These are phyloP conservation scores for Globisporangium paroecandrum DNA, from an alignment of 352 stramenopile genomes.

Conservation along the genomic window DNA sequence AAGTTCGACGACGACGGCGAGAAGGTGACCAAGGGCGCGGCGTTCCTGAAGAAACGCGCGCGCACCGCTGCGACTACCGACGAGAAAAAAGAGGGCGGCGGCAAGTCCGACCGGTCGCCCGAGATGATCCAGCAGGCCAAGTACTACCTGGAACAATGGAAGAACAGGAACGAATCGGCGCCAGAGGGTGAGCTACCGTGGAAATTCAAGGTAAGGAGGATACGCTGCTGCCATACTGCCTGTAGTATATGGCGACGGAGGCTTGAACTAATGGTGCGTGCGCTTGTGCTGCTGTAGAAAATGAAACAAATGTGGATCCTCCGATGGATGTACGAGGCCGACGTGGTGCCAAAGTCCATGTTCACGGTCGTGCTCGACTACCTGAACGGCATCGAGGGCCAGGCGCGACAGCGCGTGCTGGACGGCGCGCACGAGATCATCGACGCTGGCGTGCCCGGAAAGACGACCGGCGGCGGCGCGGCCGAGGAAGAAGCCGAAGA, in stretches of 20 bases:
- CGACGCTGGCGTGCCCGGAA: conserved; percentile 52
- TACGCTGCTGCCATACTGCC: not conserved
- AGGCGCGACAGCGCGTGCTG: conserved; percentile 63
- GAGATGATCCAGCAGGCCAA: conserved; percentile 80
- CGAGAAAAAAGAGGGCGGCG: conserved; percentile 38
- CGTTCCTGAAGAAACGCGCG: conserved; percentile 48
- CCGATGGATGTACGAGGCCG: conserved; percentile 78
- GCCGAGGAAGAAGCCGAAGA: conserved; percentile 44
- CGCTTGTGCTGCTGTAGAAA: conserved; percentile 38
- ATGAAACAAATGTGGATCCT: conserved; percentile 83
- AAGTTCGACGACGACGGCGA: conserved; percentile 71
- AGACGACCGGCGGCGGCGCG: conserved; percentile 29
- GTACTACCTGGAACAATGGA: conserved; percentile 82
- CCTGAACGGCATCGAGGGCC: conserved; percentile 63
- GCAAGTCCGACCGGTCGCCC: conserved; percentile 67
- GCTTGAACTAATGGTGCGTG: conserved; percentile 1
- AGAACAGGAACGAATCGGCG: conserved; percentile 48
- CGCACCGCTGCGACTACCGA: conserved; percentile 19
- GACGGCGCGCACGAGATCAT: conserved; percentile 71
- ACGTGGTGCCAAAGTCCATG: conserved; percentile 78
- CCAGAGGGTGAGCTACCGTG: conserved; percentile 55
- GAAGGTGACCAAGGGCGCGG: conserved; percentile 23
- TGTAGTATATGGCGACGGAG: not conserved
- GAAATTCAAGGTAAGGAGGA: conserved; percentile 70
- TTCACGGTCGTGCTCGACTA: conserved; percentile 76